Percentiles rank a stretch among this genome's conserved stretches.
Conservation (phyloP, 2,329 filamentous ascomycete species). For the Fusarium siculi region DNA sequence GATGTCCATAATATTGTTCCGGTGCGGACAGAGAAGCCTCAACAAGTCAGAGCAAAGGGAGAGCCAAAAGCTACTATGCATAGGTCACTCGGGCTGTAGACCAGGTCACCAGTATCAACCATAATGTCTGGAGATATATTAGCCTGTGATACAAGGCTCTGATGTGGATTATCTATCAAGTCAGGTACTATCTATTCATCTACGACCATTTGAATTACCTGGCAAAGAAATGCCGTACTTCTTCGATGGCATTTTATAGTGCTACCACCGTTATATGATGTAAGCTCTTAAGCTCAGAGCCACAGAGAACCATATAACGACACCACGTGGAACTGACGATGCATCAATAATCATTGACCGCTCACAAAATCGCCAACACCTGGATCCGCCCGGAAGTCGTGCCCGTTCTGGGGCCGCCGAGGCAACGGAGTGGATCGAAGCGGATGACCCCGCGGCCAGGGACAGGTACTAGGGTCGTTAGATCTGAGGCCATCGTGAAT, state of each 20-base stretch:
- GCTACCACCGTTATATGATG: background rate
- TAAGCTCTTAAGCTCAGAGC: too few species aligned
- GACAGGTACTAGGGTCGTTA: slow-evolving; percentile 26
- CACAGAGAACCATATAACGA: background rate
- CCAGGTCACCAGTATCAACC: background rate
- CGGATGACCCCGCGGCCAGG: slow-evolving; percentile 21
- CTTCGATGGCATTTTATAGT: background rate
- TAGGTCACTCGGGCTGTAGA: background rate
- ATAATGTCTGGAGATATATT: background rate
- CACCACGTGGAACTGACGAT: background rate
- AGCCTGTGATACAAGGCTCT: background rate
- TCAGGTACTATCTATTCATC: background rate
- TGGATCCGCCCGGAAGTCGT: slow-evolving; percentile 16
- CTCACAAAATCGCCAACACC: background rate
- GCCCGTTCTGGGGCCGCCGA: slow-evolving; percentile 7
- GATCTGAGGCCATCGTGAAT: slow-evolving; percentile 34
- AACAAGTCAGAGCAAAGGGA: background rate
- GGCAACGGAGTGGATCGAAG: slow-evolving; percentile 27
- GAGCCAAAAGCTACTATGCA: background rate
- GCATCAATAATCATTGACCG: background rate
- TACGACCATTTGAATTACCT: background rate
- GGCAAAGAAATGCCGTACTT: background rate
- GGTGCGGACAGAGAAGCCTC: background rate
- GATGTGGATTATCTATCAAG: background rate
- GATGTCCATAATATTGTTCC: background rate